phyloP scores from a whole-genome alignment of 176 grass and related monocot species.

The Musa schizocarpa region DNA sequence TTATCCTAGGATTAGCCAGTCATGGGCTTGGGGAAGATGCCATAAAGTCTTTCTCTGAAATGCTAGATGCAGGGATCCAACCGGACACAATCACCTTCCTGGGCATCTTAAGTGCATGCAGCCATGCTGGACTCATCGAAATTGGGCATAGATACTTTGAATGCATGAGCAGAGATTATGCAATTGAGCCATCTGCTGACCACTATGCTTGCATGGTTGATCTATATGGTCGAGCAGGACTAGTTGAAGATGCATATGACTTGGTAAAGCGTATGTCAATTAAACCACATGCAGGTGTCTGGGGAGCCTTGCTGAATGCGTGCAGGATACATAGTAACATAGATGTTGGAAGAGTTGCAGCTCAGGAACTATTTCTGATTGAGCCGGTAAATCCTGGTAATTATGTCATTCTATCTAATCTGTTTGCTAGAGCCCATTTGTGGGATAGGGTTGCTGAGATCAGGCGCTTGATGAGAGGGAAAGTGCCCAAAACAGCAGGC shows the following conservation, averaged over 20 bases:
- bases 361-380: conserved; percentile 36
- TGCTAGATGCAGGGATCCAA: conserved; percentile 29
- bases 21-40: conserved; percentile 44
- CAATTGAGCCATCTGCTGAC: conserved; percentile 30
- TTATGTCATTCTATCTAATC: conserved; percentile 54
- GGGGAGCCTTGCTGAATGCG: conserved; percentile 69
- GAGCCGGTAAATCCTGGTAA: conserved; percentile 54
- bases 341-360: conserved; percentile 32
- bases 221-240: conserved; percentile 54
- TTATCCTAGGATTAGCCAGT: conserved; percentile 36
- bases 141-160: conserved; percentile 37
- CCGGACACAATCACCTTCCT: conserved; percentile 50
- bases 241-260: conserved; percentile 35
- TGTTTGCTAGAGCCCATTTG: conserved; percentile 29
- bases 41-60: conserved; percentile 31
- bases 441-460: conserved; percentile 43
- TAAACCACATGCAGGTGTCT: conserved; percentile 56
- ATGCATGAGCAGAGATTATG: conserved; percentile 33
- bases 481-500: conserved; percentile 33
- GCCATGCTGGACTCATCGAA: conserved; percentile 42
- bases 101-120: conserved; percentile 44
- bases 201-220: conserved; percentile 72
- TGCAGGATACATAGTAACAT: conserved; percentile 42
- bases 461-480: conserved; percentile 32
- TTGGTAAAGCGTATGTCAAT: conserved; percentile 37